Evolutionary conservation across 1,139 yeast genomes (phyloP).

Genomic region (Lodderomyces pseudojiufengensis): DNA sequence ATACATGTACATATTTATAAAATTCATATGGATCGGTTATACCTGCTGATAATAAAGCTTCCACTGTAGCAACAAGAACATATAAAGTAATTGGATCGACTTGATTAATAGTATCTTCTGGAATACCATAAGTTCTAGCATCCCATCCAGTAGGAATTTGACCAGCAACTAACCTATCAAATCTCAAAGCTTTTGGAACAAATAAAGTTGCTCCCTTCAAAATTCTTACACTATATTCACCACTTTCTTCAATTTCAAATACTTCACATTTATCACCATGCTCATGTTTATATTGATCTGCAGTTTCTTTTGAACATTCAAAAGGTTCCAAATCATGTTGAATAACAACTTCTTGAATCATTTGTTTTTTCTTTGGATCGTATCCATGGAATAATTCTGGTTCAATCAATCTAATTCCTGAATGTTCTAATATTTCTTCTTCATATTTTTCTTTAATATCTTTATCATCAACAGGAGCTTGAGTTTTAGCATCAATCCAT

Average conservation of each 20-base stretch:
- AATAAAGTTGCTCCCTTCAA: conserved; percentile 88
- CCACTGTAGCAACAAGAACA: conserved; percentile 91
- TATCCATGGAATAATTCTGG: conserved; percentile 93
- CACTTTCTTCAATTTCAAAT: conserved; percentile 83
- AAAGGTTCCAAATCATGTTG: conserved; percentile 96
- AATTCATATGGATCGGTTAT: conserved; percentile 97
- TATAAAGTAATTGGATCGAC: conserved; percentile 94
- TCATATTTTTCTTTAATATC: conserved; percentile 92
- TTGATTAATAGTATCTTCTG: conserved; percentile 88
- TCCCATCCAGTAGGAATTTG: conserved; percentile 99
- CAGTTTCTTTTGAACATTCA: conserved; percentile 92
- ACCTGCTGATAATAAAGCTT: conserved; percentile 92
- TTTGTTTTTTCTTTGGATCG: conserved; percentile 88
- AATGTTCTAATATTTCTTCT: conserved; percentile 78
- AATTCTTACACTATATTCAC: conserved; percentile 86
- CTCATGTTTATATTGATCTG: conserved; percentile 88
- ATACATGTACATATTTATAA: conserved; percentile 95
- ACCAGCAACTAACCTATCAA: conserved; percentile 96
- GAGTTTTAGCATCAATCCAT: conserved; percentile 95
- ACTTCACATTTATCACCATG: conserved; percentile 94
- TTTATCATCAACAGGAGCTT: conserved; percentile 88
- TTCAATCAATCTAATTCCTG: conserved; percentile 95
- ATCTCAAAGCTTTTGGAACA: conserved; percentile 94
- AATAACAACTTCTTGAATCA: conserved; percentile 91
- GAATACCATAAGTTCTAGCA: conserved; percentile 90